Percentiles rank a stretch among this genome's conserved stretches.
phyloP scores from a whole-genome alignment of 306 rosid species.

The Lotus japonicus region DNA sequence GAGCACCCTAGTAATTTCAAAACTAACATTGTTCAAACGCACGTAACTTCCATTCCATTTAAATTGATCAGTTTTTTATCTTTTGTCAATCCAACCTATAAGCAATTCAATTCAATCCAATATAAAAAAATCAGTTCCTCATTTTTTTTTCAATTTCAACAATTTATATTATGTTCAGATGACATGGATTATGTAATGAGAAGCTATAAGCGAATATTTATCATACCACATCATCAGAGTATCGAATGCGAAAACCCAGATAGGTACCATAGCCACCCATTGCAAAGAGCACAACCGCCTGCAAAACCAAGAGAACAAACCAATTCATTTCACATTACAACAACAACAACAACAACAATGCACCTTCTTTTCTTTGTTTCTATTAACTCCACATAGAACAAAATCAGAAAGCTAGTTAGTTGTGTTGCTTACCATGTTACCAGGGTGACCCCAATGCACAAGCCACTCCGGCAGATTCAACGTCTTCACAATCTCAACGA shows the following conservation, averaged over 20 bases:
- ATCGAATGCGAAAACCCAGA: constrained; percentile 78
- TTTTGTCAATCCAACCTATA: too few species aligned
- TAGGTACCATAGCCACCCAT: constrained; percentile 99
- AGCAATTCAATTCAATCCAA: too few species aligned
- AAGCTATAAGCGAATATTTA: not conserved
- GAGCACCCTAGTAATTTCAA: too few species aligned
- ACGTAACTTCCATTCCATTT: too few species aligned
- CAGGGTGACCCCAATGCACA: constrained; percentile 96
- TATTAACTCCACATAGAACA: not conserved
- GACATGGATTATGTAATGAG: too few species aligned
- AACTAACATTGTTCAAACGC: too few species aligned
- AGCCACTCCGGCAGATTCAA: constrained; percentile 80
- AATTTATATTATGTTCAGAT: too few species aligned
- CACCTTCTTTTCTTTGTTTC: not conserved
- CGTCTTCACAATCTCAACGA: constrained; percentile 65
- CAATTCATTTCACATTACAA: not conserved
- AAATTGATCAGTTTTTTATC: too few species aligned
- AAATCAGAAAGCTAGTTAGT: not conserved
- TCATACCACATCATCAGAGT: constrained; percentile 61
- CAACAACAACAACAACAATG: too few species aligned
- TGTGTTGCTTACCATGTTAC: constrained; percentile 49
- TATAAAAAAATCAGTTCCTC: too few species aligned
- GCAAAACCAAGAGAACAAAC: not conserved
- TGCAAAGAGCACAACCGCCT: constrained; percentile 95
- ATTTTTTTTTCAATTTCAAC: too few species aligned